Evolutionary conservation across 2,329 filamentous ascomycete species (phyloP), one percentile per base, ranked within the genome.

Genomic region (Nigrospora osmanthi): DNA sequence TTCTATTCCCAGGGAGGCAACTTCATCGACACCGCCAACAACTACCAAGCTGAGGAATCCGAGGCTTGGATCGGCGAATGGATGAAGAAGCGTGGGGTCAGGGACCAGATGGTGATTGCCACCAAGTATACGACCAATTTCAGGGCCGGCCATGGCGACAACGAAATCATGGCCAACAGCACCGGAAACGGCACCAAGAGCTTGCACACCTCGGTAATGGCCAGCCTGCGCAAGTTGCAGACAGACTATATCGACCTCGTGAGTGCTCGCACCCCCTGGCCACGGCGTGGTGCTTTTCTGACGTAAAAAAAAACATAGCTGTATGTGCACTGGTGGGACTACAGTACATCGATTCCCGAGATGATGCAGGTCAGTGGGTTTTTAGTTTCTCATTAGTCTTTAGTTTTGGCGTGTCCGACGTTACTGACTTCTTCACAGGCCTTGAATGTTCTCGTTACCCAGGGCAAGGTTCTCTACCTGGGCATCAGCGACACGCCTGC

Each of bases 21-120:
- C 64, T 87, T 88, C 61, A 81, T 88, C 56, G 85, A 88, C 59
- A 86, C 81, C 0, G 57, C 81, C 47, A 84, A 80, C 65, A 82
- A 81, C 60, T 87, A 87, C 63, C 82, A 85, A 53, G 65, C 70
- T 44, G 70, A 69, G 48, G 72, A 85, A 59, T 78, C 77, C 1
- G 83, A 87, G 61, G 61, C 56, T 43, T 83, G 82, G 77, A 67
- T 88, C 46, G 84, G 84, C 33, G 80, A 84, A 52, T 88, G 83
- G 82, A 83, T 85, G 78, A 69, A 72, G 54, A 72, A 73, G 49
- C 74, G 80, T 11, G 70, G 73, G n/a, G 77, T 77, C 47, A 75
- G 85, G 19, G 82, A 86, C 52, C 69, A 85, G 57, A 76, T 88
- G 62, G 81, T 87, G 14, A 68, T 87, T 44, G 81, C 83, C 1